A percentile compares a stretch with the other conserved stretches of the same genome.
These are phyloP conservation scores for Aspergillus nomiae DNA, from an alignment of 2,329 filamentous ascomycete species.

Conservation along the genomic window DNA sequence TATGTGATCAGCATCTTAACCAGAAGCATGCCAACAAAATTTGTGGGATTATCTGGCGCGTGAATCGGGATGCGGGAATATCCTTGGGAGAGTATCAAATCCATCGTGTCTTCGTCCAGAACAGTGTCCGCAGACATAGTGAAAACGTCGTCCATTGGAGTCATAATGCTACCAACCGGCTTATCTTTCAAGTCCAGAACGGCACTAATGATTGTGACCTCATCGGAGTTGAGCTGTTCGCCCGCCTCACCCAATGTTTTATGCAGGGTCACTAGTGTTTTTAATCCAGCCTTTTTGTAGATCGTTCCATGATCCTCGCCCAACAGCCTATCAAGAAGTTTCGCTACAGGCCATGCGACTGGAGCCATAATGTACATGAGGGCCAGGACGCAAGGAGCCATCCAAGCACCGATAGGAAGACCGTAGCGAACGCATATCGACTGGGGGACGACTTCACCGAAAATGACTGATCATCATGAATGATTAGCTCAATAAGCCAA, in stretches of 20 bases:
- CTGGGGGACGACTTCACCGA: constrained; percentile 94
- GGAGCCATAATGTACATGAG: constrained; percentile 94
- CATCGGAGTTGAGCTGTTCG: constrained; percentile 91
- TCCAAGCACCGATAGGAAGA: constrained; percentile 89
- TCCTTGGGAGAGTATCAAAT: constrained; percentile 86
- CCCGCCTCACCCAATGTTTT: constrained; percentile 82
- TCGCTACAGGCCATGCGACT: constrained; percentile 91
- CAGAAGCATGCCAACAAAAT: constrained; percentile 96
- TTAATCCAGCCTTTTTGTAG: constrained; percentile 97
- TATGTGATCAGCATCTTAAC: constrained; percentile 99
- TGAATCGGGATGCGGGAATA: constrained; percentile 97
- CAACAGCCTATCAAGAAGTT: constrained; percentile 88
- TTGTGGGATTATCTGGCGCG: constrained; percentile 75
- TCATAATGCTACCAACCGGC: constrained; percentile 94
- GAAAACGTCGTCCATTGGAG: constrained; percentile 96
- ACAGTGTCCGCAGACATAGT: constrained; percentile 95
- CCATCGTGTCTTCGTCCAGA: constrained; percentile 91
- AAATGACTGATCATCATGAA: constrained; percentile 70
- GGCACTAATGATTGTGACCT: constrained; percentile 97
- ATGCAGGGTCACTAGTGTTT: constrained; percentile 93
- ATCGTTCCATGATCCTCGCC: constrained; percentile 94
- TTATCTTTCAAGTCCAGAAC: constrained; percentile 97
- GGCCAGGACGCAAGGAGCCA: constrained; percentile 80
- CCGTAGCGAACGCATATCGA: constrained; percentile 96
- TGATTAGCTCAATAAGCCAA: constrained; percentile 6